A percentile compares a stretch with the other conserved stretches of the same genome.
phyloP scores from a whole-genome alignment of 2,329 filamentous ascomycete species.

The Capronia americana region DNA sequence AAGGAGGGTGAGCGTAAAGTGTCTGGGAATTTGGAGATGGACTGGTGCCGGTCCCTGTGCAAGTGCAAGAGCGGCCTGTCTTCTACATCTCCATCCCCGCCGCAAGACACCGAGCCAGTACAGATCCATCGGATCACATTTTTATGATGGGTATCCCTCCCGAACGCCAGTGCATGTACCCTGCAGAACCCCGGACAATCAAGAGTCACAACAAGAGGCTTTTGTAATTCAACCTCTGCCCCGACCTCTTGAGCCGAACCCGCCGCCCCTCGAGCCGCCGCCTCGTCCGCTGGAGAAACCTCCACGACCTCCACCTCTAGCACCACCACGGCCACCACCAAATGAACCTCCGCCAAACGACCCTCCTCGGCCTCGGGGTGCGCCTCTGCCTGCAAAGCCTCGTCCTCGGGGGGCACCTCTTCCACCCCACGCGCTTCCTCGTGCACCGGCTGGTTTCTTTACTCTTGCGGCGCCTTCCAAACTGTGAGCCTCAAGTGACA shows the following conservation, averaged over 20 bases:
- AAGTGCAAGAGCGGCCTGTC: not conserved
- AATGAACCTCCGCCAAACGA: constrained; percentile 37
- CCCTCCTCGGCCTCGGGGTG: constrained; percentile 39
- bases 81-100: not conserved
- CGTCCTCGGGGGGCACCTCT: constrained; percentile 48
- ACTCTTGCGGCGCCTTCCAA: constrained; percentile 57
- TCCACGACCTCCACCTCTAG: constrained; percentile 42
- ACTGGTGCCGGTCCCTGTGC: not conserved
- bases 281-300: constrained; percentile 42
- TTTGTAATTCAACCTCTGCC: constrained; percentile 25
- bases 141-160: constrained; percentile 43
- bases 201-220: not conserved
- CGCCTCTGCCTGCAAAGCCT: constrained; percentile 45
- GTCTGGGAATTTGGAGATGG: not conserved
- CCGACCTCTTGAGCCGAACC: constrained; percentile 27
- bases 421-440: constrained; percentile 58
- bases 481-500: constrained; percentile 18
- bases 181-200: constrained; percentile 45
- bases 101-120: constrained; percentile 3
- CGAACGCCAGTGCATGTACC: constrained; percentile 49
- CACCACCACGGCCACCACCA: constrained; percentile 38
- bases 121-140: constrained; percentile 15
- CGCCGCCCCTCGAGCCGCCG: constrained; percentile 21
- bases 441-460: constrained; percentile 49
- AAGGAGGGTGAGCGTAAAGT: not conserved